Base-by-base conservation (phyloP, 768 basidiomycete species). In the Hortiboletus campestris region DNA sequence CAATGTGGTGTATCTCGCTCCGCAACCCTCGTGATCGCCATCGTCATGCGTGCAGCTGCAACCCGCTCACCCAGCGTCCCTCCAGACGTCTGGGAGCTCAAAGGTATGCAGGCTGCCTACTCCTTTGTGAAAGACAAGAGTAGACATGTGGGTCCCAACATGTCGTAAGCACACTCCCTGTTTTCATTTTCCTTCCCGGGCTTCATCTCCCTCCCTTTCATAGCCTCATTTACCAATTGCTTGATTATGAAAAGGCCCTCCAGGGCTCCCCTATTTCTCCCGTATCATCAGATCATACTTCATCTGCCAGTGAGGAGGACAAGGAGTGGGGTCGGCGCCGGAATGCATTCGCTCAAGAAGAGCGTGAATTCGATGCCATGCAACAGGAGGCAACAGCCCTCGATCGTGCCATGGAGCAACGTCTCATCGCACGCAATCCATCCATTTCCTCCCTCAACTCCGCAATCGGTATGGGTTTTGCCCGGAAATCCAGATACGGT, bases 1-100 rank as follows among this genome's bases (percentile, higher is more conserved):
- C 94, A 96, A 74, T 94, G 93, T 72, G 94, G 94, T 62, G 88
- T 96, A 34, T 94, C 93, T 20, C 83, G 94, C 60, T 93, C 90
- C 10, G 94, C 94, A 17, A 95, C 94, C 2, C 74, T 95, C 68
- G 83, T 89, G 46, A 95, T 96, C 58, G 94, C 93, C 36, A 80
- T 94, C 53, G 91, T 94, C 59, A 96, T 96, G 93, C 84, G 91
- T 49, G 90, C 92, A n/a, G 91, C 93, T 29, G 84, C 86, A 45
- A 78, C 82, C 43, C 79, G 78, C 58, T 83, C 82, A 13, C 76
- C 86, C 14, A 76, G 75, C 40, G 89, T 89, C 22, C 84, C 88
- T 14, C 79, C 87, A 39, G 84, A 90, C 59, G 82, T 92, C 7
- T 88, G 86, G 85, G 80, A 83, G 10, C 76, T 93, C 58, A 85